Conservation (phyloP, 257 asterid species). For the Scutellaria baicalensis region DNA sequence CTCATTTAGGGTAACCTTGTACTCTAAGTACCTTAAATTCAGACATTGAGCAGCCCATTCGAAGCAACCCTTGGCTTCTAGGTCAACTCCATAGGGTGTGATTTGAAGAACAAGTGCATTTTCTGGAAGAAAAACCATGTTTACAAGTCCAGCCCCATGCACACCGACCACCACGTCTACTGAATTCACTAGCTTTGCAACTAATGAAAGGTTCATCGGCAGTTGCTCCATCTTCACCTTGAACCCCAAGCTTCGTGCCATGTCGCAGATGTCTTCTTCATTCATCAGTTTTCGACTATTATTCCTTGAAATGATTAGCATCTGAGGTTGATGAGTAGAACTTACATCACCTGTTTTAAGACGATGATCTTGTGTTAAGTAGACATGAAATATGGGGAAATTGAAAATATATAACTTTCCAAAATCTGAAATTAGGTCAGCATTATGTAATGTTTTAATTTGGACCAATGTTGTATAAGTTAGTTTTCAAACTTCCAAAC, state of each 20-base stretch:
- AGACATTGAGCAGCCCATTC: constrained; percentile 24
- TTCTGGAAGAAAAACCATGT: constrained; percentile 64
- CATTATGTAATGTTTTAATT: too few species aligned
- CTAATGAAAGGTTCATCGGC: not conserved
- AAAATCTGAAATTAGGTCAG: too few species aligned
- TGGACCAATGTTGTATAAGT: too few species aligned
- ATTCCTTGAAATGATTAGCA: constrained; percentile 46
- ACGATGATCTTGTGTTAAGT: not conserved
- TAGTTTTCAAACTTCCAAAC: too few species aligned
- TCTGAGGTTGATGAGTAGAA: constrained; percentile 25
- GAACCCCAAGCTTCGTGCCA: constrained; percentile 37
- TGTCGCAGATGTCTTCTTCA: constrained; percentile 3
- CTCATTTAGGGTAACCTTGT: constrained; percentile 36
- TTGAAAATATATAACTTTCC: too few species aligned
- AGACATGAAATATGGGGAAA: too few species aligned
- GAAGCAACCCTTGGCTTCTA: constrained; percentile 16
- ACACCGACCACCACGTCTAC: constrained; percentile 60
- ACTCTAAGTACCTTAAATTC: constrained; percentile 43
- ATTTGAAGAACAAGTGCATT: constrained; percentile 49
- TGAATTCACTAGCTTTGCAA: constrained; percentile 30
- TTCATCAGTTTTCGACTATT: constrained; percentile 28
- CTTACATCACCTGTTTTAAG: not conserved
- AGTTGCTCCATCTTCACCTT: constrained; percentile 25
- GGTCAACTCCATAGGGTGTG: constrained; percentile 25
- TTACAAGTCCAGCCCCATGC: constrained; percentile 73